Percentiles rank a stretch among this genome's conserved stretches.
These are phyloP conservation scores for Bacidia gigantensis DNA, from an alignment of 495 filamentous ascomycete species.

Conservation along the genomic window DNA sequence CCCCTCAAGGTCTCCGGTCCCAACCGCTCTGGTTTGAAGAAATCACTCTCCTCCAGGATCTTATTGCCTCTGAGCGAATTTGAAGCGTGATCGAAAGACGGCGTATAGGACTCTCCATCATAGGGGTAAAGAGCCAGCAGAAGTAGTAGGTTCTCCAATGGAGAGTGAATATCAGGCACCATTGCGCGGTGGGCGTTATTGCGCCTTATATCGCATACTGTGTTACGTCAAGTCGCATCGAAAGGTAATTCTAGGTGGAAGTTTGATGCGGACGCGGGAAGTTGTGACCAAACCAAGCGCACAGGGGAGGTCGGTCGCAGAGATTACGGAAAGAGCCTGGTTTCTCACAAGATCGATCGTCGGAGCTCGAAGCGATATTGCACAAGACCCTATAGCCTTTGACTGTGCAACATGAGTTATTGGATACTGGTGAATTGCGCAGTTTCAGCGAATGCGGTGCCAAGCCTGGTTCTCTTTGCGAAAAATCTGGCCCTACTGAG, in stretches of 20 bases:
- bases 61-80: constrained; percentile 55
- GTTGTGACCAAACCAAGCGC: neutral
- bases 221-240: neutral
- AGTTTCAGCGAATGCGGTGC: too few species aligned
- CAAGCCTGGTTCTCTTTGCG: too few species aligned
- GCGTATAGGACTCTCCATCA: constrained; percentile 38
- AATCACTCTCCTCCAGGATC: constrained; percentile 49
- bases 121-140: constrained; percentile 67
- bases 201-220: neutral
- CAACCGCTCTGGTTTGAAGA: constrained; percentile 59
- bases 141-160: constrained; percentile 77
- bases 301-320: neutral
- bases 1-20: constrained; percentile 65
- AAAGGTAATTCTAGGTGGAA: neutral
- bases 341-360: too few species aligned
- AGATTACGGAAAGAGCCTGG: too few species aligned
- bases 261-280: neutral
- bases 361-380: too few species aligned
- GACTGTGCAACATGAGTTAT: too few species aligned
- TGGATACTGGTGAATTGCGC: too few species aligned
- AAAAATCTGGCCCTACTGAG: neutral
- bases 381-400: too few species aligned
- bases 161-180: constrained; percentile 56
- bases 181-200: constrained; percentile 27
- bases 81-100: constrained; percentile 61